phyloP scores from a whole-genome alignment of 176 grass and related monocot genomes.

The Musa troglodytarum region DNA sequence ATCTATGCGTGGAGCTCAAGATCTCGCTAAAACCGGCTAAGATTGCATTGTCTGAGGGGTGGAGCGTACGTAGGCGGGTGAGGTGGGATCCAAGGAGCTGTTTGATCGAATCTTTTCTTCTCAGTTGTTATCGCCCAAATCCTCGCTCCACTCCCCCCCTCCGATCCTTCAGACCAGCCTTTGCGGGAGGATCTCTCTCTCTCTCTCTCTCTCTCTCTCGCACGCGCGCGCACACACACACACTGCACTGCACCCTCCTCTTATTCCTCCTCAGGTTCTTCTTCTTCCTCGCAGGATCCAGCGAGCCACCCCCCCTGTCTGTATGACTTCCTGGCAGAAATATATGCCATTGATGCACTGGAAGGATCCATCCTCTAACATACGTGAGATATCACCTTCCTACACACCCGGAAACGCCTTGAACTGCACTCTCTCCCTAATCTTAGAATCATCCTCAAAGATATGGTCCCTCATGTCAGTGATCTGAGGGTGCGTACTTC shows the following conservation, averaged over 20 bases:
- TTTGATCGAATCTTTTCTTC: slow-evolving; percentile 14
- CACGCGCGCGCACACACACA: no score
- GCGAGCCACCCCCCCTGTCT: neutral
- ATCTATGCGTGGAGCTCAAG: neutral
- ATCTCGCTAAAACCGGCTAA: neutral
- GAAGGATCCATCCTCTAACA: no score
- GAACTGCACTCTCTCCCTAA: no score
- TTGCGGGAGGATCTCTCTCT: neutral
- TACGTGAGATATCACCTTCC: no score
- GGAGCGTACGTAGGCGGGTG: neutral
- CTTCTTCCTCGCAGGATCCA: neutral
- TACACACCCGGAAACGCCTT: no score
- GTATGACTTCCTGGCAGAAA: no score
- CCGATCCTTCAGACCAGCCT: neutral
- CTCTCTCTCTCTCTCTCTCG: neutral
- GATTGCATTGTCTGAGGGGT: slow-evolving; percentile 7
- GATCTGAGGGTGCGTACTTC: no score
- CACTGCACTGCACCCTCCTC: neutral
- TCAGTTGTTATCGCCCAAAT: slow-evolving; percentile 2
- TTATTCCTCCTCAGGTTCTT: neutral
- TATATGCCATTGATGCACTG: no score
- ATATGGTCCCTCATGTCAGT: no score
- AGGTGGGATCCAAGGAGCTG: neutral
- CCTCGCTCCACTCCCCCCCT: slow-evolving; percentile 7
- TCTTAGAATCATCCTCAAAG: no score